A percentile compares a stretch with the other conserved stretches of the same genome.
Conservation (phyloP, 208 protist species). For the Tritrichomonas musculus region DNA sequence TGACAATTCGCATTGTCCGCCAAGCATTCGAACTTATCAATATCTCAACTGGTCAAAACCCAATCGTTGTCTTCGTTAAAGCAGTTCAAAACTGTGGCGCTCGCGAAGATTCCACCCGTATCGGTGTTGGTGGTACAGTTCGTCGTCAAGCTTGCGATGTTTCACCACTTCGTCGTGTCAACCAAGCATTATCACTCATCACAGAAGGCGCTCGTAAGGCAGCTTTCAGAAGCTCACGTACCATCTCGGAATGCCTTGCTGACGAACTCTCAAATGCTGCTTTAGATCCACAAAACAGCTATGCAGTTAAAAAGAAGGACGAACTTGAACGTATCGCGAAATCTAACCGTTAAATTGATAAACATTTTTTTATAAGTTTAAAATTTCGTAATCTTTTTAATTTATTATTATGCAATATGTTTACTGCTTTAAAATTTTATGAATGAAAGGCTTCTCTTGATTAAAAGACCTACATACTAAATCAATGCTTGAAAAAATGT, state of each 20-base stretch:
- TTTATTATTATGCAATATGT: no score
- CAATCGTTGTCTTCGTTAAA: conserved; percentile 80
- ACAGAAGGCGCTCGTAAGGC: conserved; percentile 87
- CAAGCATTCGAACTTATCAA: conserved; percentile 98
- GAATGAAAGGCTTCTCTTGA: no score
- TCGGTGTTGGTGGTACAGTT: conserved; percentile 96
- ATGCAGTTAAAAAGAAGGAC: conserved; percentile 99
- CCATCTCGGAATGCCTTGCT: conserved; percentile 98
- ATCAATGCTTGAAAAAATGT: no score
- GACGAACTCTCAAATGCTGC: conserved; percentile 96
- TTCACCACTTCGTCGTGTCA: conserved; percentile 97
- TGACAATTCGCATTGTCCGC: conserved; percentile 93
- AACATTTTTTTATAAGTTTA: no score
- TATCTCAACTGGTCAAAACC: conserved; percentile 96
- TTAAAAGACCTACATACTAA: no score
- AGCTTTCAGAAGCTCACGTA: conserved; percentile 98
- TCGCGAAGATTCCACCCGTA: conserved; percentile 99
- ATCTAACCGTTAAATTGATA: conserved; percentile 98
- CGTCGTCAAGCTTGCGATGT: conserved; percentile 99
- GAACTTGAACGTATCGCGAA: conserved; percentile 99
- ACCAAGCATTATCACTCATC: conserved; percentile 64
- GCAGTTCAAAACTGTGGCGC: conserved; percentile 93
- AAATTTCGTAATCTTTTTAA: no score
- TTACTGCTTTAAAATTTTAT: no score
- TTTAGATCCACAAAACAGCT: conserved; percentile 84